Percentiles rank a stretch among this genome's conserved stretches.
These are phyloP conservation scores for Aureoboletus auriporus DNA, from an alignment of 768 basidiomycete species.

Conservation along the genomic window DNA sequence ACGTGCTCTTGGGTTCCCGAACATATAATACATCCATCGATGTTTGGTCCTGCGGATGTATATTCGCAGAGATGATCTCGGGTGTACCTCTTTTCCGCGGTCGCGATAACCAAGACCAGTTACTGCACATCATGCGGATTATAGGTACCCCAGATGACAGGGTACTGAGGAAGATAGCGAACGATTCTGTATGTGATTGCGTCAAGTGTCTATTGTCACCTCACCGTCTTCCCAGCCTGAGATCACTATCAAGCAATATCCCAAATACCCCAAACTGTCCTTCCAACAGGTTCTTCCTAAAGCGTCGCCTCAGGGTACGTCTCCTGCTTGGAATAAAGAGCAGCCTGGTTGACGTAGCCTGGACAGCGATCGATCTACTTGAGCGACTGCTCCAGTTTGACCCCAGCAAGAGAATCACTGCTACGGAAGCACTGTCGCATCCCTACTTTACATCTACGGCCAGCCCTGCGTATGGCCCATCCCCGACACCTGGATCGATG, in stretches of 20 bases:
- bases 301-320: slow-evolving; percentile 74
- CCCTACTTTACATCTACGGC: slow-evolving; percentile 76
- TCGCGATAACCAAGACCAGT: slow-evolving; percentile 94
- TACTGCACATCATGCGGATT: slow-evolving; percentile 97
- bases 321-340: background rate
- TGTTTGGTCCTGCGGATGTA: slow-evolving; percentile 98
- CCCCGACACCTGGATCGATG: slow-evolving; percentile 50
- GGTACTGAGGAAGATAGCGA: slow-evolving; percentile 81
- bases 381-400: slow-evolving; percentile 96
- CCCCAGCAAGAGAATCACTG: slow-evolving; percentile 86
- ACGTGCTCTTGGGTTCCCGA: slow-evolving; percentile 93
- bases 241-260: slow-evolving; percentile 78
- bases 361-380: slow-evolving; percentile 80
- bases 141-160: slow-evolving; percentile 92
- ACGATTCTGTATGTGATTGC: slow-evolving; percentile 68
- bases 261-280: slow-evolving; percentile 80
- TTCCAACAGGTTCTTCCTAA: slow-evolving; percentile 81
- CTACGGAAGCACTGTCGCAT: slow-evolving; percentile 86
- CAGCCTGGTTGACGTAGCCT: slow-evolving; percentile 2
- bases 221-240: slow-evolving; percentile 57
- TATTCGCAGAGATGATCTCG: slow-evolving; percentile 99
- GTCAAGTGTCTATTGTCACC: background rate
- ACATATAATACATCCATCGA: slow-evolving; percentile 99
- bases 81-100: slow-evolving; percentile 96
- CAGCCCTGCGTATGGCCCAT: slow-evolving; percentile 30